Evolutionary conservation across 2,329 filamentous ascomycete genomes (phyloP).

Genomic region (Cryphonectria japonica): DNA sequence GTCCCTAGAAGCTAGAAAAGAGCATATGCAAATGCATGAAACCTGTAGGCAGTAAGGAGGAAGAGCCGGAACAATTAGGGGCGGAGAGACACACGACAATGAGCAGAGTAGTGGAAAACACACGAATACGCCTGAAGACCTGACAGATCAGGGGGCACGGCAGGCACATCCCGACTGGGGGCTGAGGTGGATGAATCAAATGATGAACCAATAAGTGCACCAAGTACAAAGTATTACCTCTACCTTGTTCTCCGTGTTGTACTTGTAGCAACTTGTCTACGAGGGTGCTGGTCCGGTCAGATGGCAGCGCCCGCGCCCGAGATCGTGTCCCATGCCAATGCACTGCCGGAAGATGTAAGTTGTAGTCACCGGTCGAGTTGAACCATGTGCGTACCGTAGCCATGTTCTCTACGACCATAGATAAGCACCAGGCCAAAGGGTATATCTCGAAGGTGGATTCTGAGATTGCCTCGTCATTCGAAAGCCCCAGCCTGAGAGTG

Average conservation of each 20-base stretch:
- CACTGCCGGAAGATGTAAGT: neutral
- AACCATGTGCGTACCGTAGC: no score
- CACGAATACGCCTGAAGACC: neutral
- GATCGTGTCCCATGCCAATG: neutral
- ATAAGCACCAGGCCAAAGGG: no score
- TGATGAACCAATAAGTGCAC: no score
- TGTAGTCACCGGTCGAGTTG: no score
- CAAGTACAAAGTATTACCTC: neutral
- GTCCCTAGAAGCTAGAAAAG: neutral
- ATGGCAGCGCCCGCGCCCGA: neutral
- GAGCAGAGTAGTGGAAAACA: neutral
- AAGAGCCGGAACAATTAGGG: neutral
- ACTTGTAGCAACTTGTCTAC: neutral
- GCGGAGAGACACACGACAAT: neutral
- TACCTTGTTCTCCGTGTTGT: neutral
- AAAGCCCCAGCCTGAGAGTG: no score
- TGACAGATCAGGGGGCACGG: conserved; percentile 35
- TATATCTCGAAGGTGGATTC: no score
- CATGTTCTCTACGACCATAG: no score
- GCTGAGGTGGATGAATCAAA: neutral
- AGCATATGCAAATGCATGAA: neutral
- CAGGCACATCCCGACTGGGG: conserved; percentile 13
- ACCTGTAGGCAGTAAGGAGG: neutral
- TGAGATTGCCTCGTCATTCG: no score
- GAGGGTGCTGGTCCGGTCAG: neutral